Evolutionary conservation across 202 grass and related monocot species (phyloP).

Genomic region (Zoysia matrella): DNA sequence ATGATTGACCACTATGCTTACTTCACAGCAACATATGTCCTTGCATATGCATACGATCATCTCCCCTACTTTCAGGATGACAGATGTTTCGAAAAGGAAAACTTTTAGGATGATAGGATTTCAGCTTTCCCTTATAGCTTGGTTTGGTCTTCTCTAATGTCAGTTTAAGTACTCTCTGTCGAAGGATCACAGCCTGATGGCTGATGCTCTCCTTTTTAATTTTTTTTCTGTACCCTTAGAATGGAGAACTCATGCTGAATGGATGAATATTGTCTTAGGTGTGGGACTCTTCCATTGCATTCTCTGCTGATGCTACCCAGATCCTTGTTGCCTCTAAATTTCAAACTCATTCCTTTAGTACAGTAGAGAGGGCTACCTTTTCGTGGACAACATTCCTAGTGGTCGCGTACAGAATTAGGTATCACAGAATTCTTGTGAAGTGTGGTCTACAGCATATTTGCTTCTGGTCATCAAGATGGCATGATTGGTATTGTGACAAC

Average conservation of each 20-base stretch:
- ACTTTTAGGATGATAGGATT: not conserved
- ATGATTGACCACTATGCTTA: not conserved
- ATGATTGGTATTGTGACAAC: slow-evolving; percentile 21
- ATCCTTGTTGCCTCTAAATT: not conserved
- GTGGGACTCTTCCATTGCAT: not conserved
- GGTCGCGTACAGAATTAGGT: slow-evolving; percentile 17
- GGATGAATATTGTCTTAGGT: not conserved
- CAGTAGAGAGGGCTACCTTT: slow-evolving; percentile 30
- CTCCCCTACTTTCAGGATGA: not conserved
- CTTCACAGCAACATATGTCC: not conserved
- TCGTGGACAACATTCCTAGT: slow-evolving; percentile 44
- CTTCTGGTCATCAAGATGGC: slow-evolving; percentile 51
- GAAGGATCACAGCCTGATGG: not conserved
- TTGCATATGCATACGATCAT: not conserved
- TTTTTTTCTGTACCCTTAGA: not conserved
- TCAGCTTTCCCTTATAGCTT: not conserved
- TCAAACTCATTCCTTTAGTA: not conserved
- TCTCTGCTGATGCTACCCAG: slow-evolving; percentile 2
- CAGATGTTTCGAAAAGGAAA: too few relatives aligned
- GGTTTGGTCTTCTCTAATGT: not conserved
- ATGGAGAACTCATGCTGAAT: not conserved
- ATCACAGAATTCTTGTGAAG: slow-evolving; percentile 49
- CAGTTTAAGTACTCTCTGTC: not conserved
- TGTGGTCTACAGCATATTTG: not conserved
- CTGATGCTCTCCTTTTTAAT: not conserved